Percentiles rank a stretch among this genome's conserved stretches.
These are phyloP conservation scores for Claviceps sp. DNA, from an alignment of 2,329 filamentous ascomycete species.

Conservation along the genomic window DNA sequence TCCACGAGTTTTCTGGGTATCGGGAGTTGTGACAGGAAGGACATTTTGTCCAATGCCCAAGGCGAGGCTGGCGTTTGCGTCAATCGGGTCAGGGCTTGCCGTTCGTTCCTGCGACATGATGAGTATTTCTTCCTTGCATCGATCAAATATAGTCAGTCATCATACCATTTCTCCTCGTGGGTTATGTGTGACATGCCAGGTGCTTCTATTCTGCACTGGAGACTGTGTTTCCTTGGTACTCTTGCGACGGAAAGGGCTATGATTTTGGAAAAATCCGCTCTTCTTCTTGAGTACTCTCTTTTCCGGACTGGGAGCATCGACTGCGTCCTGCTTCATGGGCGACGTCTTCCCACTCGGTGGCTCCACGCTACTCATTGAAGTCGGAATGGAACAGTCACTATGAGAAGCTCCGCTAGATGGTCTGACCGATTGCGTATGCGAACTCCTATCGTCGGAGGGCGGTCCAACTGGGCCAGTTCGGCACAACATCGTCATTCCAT, in stretches of 20 bases:
- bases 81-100: slow-evolving; percentile 70
- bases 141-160: not conserved
- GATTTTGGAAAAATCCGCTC: slow-evolving; percentile 86
- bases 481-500: slow-evolving; percentile 97
- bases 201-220: slow-evolving; percentile 36
- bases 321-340: slow-evolving; percentile 51
- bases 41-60: slow-evolving; percentile 93
- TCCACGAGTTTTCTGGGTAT: slow-evolving; percentile 32
- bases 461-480: slow-evolving; percentile 56
- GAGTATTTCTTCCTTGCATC: not conserved
- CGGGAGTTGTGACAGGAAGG: slow-evolving; percentile 76
- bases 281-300: slow-evolving; percentile 56
- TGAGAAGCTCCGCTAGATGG: slow-evolving; percentile 78
- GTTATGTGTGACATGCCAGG: slow-evolving; percentile 36
- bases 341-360: slow-evolving; percentile 61
- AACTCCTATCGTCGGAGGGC: slow-evolving; percentile 42
- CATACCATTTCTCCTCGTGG: slow-evolving; percentile 8
- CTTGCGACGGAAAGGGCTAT: slow-evolving; percentile 85
- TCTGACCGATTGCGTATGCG: slow-evolving; percentile 44
- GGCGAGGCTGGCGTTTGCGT: slow-evolving; percentile 83
- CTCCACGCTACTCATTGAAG: slow-evolving; percentile 78
- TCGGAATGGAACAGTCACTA: slow-evolving; percentile 83
- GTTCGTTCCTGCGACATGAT: slow-evolving; percentile 25
- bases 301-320: slow-evolving; percentile 39
- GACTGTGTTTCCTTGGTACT: slow-evolving; percentile 58